Evolutionary conservation across 257 asterid species (phyloP).

Genomic region (Nicotiana paniculata): DNA sequence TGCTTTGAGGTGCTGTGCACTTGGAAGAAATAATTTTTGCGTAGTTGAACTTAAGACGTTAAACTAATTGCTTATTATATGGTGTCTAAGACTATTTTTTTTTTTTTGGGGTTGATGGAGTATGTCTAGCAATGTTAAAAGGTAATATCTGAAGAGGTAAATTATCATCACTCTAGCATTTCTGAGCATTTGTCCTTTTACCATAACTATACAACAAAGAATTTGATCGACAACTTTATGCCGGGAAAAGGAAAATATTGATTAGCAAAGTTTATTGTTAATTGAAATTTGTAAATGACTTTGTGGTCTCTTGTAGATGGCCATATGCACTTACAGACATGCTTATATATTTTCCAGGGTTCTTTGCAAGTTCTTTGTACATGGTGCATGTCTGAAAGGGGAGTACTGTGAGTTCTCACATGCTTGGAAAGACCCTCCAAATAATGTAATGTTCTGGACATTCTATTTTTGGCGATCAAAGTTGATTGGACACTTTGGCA

Average conservation of each 20-base stretch:
- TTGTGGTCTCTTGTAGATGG: neutral
- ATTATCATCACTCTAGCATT: neutral
- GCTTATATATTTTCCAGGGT: conserved; percentile 42
- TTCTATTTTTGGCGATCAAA: neutral
- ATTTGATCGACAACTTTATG: neutral
- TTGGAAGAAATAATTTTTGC: too few relatives aligned
- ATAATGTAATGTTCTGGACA: conserved; percentile 35
- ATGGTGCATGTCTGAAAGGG: conserved; percentile 91
- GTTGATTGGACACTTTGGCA: neutral
- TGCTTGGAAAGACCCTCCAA: conserved; percentile 70
- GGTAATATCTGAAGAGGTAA: neutral
- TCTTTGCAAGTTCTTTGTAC: conserved; percentile 91
- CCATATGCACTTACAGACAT: neutral
- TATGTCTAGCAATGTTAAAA: neutral
- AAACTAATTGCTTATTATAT: neutral
- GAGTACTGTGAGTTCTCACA: conserved; percentile 86
- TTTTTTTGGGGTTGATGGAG: too few relatives aligned
- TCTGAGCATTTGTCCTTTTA: neutral
- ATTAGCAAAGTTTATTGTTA: neutral
- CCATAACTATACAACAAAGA: neutral
- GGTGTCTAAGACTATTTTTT: neutral
- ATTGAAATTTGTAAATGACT: neutral
- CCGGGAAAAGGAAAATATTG: neutral
- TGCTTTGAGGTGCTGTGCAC: too few relatives aligned
- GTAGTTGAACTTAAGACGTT: too few relatives aligned